Percentiles rank a stretch among this genome's conserved stretches.
Conservation (phyloP, 805 yeast genomes). For the Starmera pachycereana region DNA sequence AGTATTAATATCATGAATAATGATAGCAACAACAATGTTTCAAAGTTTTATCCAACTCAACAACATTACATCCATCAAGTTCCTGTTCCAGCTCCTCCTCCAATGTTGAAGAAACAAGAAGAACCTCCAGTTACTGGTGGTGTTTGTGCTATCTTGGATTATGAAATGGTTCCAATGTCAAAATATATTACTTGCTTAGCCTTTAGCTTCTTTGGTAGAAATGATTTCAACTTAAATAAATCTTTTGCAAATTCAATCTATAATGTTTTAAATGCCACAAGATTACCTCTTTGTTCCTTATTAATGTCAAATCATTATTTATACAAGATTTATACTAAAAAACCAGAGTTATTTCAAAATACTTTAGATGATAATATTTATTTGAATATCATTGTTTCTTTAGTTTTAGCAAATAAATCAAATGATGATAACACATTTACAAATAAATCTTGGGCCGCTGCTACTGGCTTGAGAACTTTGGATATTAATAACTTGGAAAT, state of each 20-base stretch:
- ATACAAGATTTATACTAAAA: slow-evolving; percentile 44
- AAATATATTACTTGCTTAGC: slow-evolving; percentile 70
- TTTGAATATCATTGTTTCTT: slow-evolving; percentile 52
- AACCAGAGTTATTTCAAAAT: slow-evolving; percentile 22
- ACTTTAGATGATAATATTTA: slow-evolving; percentile 29
- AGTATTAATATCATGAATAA: neutral
- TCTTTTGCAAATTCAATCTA: slow-evolving; percentile 48
- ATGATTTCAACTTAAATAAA: slow-evolving; percentile 22
- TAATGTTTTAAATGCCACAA: slow-evolving; percentile 73
- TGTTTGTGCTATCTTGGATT: slow-evolving; percentile 67
- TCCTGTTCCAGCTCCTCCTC: neutral
- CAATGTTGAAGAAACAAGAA: slow-evolving; percentile 4
- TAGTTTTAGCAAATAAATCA: slow-evolving; percentile 84
- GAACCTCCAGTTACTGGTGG: slow-evolving; percentile 45
- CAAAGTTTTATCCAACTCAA: neutral
- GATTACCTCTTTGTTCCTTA: slow-evolving; percentile 77
- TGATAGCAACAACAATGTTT: neutral
- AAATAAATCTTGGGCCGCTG: slow-evolving; percentile 91
- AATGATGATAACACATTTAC: slow-evolving; percentile 96
- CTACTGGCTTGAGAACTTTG: slow-evolving; percentile 66
- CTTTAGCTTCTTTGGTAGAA: slow-evolving; percentile 53
- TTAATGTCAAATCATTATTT: slow-evolving; percentile 72
- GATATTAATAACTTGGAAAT: slow-evolving; percentile 60
- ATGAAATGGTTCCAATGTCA: slow-evolving; percentile 70
- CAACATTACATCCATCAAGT: neutral